Evolutionary conservation across 495 filamentous ascomycete genomes (phyloP).

Genomic region (Thozetella sp.): DNA sequence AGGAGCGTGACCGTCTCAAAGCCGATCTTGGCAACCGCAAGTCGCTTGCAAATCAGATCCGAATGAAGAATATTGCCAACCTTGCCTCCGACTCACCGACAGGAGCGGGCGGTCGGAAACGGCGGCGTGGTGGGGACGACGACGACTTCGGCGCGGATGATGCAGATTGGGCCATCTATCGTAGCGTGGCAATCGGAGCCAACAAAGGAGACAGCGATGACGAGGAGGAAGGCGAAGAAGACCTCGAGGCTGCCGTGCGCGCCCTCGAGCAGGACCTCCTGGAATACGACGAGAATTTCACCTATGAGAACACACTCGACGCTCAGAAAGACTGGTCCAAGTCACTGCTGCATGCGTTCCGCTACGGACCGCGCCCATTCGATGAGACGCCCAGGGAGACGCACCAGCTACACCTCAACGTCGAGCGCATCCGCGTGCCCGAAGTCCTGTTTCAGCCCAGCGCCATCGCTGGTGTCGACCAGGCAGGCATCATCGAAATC

Average conservation of each 20-base stretch:
- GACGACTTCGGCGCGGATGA: slow-evolving; percentile 97
- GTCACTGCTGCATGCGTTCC: slow-evolving; percentile 83
- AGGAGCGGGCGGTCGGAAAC: slow-evolving; percentile 63
- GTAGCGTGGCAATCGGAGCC: slow-evolving; percentile 78
- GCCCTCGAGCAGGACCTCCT: slow-evolving; percentile 82
- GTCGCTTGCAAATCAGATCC: slow-evolving; percentile 90
- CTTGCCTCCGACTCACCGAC: slow-evolving; percentile 86
- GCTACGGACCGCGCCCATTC: slow-evolving; percentile 83
- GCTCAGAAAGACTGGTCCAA: slow-evolving; percentile 95
- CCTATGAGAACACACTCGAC: slow-evolving; percentile 85
- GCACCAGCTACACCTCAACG: slow-evolving; percentile 91
- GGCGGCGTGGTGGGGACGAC: slow-evolving; percentile 75
- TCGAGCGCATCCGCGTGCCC: slow-evolving; percentile 94
- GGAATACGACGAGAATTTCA: slow-evolving; percentile 83
- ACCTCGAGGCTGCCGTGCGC: slow-evolving; percentile 71
- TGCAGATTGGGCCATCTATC: slow-evolving; percentile 96
- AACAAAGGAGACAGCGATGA: slow-evolving; percentile 65
- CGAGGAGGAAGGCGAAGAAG: slow-evolving; percentile 86
- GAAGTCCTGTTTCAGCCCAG: slow-evolving; percentile 93
- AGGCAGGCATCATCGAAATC: slow-evolving; percentile 90
- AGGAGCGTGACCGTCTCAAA: slow-evolving; percentile 89
- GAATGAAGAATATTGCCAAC: slow-evolving; percentile 98
- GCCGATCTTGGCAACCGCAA: slow-evolving; percentile 94
- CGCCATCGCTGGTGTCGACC: slow-evolving; percentile 90
- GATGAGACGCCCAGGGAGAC: slow-evolving; percentile 78